These are phyloP conservation scores for Microcera coccophila DNA, from an alignment of 2,329 filamentous ascomycete species.

Conservation along the genomic window DNA sequence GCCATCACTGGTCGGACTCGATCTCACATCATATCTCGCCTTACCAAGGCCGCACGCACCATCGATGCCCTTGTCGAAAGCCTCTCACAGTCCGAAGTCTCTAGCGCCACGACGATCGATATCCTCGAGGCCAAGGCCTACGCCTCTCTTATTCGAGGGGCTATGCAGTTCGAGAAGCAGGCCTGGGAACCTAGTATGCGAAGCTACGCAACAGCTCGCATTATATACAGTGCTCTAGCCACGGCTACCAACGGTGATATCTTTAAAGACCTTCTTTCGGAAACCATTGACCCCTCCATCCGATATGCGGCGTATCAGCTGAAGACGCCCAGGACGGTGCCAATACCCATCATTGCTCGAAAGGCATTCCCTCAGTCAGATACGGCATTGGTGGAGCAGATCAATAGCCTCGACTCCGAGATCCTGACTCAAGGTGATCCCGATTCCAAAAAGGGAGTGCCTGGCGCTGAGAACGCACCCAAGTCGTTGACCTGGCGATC, in stretches of 20 bases:
- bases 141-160: constrained; percentile 68
- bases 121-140: constrained; percentile 86
- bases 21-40: constrained; percentile 82
- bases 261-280: constrained; percentile 79
- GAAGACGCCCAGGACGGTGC: constrained; percentile 78
- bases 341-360: constrained; percentile 73
- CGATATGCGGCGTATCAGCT: constrained; percentile 92
- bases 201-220: constrained; percentile 69
- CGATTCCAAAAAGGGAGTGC: constrained; percentile 47
- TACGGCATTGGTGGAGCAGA: constrained; percentile 55
- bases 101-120: constrained; percentile 65
- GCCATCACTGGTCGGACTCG: constrained; percentile 75
- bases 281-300: constrained; percentile 88
- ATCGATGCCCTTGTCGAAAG: constrained; percentile 65
- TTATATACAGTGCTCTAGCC: constrained; percentile 77
- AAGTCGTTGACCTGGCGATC: constrained; percentile 82
- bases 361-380: constrained; percentile 71
- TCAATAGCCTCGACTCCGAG: constrained; percentile 67
- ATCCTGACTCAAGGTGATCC: constrained; percentile 56
- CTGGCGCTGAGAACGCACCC: constrained; percentile 55
- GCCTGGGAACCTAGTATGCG: constrained; percentile 76
- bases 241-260: constrained; percentile 61
- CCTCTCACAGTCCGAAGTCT: constrained; percentile 59
- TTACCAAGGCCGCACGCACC: constrained; percentile 72
- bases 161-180: constrained; percentile 80